Evolutionary conservation across 129 eudicot genomes (phyloP).

Genomic region (Flaveria sonorensis): DNA sequence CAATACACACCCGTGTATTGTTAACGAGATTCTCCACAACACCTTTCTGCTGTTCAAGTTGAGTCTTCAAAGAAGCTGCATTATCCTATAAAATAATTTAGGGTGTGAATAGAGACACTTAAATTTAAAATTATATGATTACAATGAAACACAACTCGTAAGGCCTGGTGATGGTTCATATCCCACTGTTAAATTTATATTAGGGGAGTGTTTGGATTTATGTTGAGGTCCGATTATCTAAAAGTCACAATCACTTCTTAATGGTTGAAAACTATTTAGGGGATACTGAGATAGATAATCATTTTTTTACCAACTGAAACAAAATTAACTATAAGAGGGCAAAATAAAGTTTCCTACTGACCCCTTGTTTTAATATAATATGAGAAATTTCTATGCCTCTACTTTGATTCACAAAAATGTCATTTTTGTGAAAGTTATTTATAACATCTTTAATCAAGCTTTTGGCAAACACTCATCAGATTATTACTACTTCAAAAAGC

Average conservation of each 20-base stretch:
- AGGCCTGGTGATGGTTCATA: not conserved
- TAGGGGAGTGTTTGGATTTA: constrained; percentile 1
- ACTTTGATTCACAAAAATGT: not conserved
- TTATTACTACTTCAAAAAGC: not conserved
- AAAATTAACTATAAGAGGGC: not conserved
- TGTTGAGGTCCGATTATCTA: not conserved
- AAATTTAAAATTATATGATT: not conserved
- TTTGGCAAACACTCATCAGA: not conserved
- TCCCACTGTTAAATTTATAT: not conserved
- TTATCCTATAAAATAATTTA: constrained; percentile 59
- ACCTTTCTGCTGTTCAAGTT: constrained; percentile 92
- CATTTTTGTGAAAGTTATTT: not conserved
- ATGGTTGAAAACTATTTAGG: not conserved
- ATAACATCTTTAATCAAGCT: not conserved
- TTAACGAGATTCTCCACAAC: constrained; percentile 91
- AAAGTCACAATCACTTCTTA: not conserved
- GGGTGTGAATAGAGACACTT: not conserved
- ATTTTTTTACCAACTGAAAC: not conserved
- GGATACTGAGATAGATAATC: not conserved
- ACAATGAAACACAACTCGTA: constrained; percentile 3
- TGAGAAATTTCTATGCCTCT: not conserved
- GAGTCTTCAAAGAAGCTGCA: constrained; percentile 78
- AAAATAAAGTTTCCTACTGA: not conserved
- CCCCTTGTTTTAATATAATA: not conserved
- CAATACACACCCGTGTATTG: constrained; percentile 73